Conservation (phyloP, 148 eudicot genomes). For the Dysphania ambrosioides region DNA sequence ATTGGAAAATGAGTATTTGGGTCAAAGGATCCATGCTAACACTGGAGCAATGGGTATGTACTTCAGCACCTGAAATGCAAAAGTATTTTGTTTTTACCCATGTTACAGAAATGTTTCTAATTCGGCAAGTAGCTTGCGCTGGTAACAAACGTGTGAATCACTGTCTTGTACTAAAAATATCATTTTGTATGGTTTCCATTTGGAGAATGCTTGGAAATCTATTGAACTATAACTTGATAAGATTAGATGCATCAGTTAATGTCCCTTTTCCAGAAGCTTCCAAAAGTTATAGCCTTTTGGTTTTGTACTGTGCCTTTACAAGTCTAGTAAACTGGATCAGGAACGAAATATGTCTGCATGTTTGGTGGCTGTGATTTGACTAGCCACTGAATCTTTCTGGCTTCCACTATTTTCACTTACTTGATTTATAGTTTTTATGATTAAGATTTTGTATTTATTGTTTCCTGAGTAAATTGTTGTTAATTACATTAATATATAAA, state of each 20-base stretch:
- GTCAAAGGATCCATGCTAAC: conserved; percentile 68
- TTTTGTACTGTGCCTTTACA: neutral
- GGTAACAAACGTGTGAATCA: neutral
- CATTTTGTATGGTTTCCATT: neutral
- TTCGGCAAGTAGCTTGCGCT: conserved; percentile 1
- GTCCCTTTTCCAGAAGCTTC: neutral
- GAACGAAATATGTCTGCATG: neutral
- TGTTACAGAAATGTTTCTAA: conserved; percentile 1
- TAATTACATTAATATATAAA: neutral
- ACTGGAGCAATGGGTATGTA: conserved; percentile 79
- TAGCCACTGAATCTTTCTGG: neutral
- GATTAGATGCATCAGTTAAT: neutral
- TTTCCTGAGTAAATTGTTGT: neutral
- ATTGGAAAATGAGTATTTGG: conserved; percentile 68
- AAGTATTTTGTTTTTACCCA: neutral
- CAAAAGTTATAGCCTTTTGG: neutral
- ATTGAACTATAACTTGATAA: neutral
- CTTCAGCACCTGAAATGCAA: conserved; percentile 16
- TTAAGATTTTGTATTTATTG: conserved; percentile 2
- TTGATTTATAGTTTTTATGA: neutral
- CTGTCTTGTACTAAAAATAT: neutral
- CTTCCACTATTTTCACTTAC: neutral
- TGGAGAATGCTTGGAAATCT: neutral
- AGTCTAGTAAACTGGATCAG: neutral
- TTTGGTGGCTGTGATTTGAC: neutral